Conservation (phyloP, 441 rosid genomes). For the Melastoma candidum region DNA sequence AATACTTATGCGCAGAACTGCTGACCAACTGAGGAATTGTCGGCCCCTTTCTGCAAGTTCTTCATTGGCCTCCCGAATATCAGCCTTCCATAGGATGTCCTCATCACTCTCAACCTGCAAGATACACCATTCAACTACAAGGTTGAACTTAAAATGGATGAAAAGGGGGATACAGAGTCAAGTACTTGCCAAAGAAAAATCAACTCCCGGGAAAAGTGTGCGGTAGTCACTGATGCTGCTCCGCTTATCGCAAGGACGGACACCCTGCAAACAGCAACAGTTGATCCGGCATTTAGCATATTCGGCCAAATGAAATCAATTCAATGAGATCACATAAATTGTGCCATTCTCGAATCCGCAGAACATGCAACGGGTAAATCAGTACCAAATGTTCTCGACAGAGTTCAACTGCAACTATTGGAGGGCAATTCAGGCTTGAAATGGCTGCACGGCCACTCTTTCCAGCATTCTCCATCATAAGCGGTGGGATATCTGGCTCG, state of each 20-base stretch:
- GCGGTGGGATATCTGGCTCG: conserved; percentile 35
- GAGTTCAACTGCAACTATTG: conserved; percentile 67
- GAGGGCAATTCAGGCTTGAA: conserved; percentile 57
- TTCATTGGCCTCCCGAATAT: conserved; percentile 38
- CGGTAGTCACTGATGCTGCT: conserved; percentile 30
- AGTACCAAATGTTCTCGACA: conserved; percentile 83
- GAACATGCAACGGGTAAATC: not conserved
- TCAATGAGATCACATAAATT: not conserved
- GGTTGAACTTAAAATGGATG: not conserved
- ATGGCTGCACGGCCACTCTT: conserved; percentile 41
- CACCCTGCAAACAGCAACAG: conserved; percentile 30
- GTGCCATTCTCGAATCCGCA: not conserved
- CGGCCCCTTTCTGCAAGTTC: conserved; percentile 55
- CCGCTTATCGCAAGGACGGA: conserved; percentile 66
- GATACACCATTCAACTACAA: too few relatives aligned
- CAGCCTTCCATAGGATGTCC: conserved; percentile 45
- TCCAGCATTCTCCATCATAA: conserved; percentile 62
- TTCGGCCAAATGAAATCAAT: conserved; percentile 23
- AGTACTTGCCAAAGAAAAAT: conserved; percentile 52
- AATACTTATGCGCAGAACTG: not conserved
- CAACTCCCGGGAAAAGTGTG: conserved; percentile 44
- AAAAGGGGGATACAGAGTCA: not conserved
- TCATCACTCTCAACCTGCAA: conserved; percentile 59
- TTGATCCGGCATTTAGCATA: conserved; percentile 18
- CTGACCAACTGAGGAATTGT: conserved; percentile 49